Evolutionary conservation across 352 stramenopile species (phyloP), one percentile per base, ranked within the genome.

Genomic region (Pythium rishiriense): DNA sequence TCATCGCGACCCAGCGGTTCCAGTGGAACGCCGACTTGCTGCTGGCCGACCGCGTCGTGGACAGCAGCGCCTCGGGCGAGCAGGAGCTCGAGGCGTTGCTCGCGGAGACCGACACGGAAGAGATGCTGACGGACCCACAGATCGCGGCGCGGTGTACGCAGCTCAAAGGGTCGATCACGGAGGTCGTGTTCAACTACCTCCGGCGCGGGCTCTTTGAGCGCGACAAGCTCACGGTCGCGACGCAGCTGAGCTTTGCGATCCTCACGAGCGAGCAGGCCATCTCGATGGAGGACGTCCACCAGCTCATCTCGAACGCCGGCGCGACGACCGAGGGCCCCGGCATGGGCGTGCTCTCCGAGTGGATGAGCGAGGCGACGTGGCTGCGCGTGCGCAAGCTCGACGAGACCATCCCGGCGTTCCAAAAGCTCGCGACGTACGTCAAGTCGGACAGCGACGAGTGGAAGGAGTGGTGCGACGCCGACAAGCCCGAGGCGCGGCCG

Each of bases 391-490:
- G 97, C 31, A 94, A 88, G 58, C 75, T 98, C 6, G 93, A 98
- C 66, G 83, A 90, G 45, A 75, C 60, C 25, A 81, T 98, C 45
- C 69, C 87, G 21, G 79, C 76, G 28, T 95, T 99, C 49, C 78
- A 96, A 58, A 97, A 94, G 51, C 79, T 99, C 26, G 93, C 92
- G 4, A 94, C 97, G 42, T 87, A 83, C 35, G 98, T 99, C 88
- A 94, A 98, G 39, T 89, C 81, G 3, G 96, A 99, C 59, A 88
- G 85, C 11, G 97, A 99, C 51, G 96, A 99, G 52, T 99, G 97
- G 96, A 80, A 82, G 48, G 79, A 91, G 55, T 99, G 94, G 93
- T 98, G 93, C 68, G 90, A 98, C 37, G 68, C 85, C 10, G 93
- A 98, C 49, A 91, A 92, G 22, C 93, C 94, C 0, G 97, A 99